Evolutionary conservation across 192 early-diverging fungal genomes (phyloP).

Genomic region (Coemansia sp.): DNA sequence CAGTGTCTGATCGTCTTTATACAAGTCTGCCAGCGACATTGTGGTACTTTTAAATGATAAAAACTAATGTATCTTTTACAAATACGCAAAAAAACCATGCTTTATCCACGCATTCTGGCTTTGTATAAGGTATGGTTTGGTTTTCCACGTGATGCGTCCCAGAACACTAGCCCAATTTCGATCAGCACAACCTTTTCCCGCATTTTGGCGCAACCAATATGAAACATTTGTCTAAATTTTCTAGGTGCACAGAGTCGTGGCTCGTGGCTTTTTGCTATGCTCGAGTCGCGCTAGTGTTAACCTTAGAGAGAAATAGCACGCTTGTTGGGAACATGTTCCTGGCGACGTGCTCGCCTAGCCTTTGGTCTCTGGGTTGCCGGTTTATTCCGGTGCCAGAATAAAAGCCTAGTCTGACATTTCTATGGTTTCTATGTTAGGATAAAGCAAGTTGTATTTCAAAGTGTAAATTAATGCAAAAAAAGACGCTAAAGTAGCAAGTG

Average conservation of each 20-base stretch:
- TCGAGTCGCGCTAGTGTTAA: constrained; percentile 12
- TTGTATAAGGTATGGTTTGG: background rate
- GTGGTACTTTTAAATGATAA: background rate
- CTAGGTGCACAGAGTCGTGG: constrained; percentile 29
- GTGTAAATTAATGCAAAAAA: background rate
- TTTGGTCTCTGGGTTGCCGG: background rate
- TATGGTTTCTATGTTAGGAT: background rate
- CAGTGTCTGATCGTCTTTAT: constrained; percentile 21
- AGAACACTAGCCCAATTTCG: background rate
- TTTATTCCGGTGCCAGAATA: background rate
- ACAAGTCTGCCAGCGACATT: constrained; percentile 53
- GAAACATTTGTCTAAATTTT: constrained; percentile 10
- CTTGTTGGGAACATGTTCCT: background rate
- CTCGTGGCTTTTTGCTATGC: constrained; percentile 1
- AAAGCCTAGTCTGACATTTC: constrained; percentile 11
- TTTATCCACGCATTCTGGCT: background rate
- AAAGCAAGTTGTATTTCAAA: background rate
- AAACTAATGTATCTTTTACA: too few species aligned
- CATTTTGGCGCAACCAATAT: background rate
- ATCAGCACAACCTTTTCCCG: background rate
- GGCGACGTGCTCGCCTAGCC: constrained; percentile 6
- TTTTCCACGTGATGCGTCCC: background rate
- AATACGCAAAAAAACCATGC: too few species aligned
- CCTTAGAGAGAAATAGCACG: constrained; percentile 11
- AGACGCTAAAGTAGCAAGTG: background rate